Conservation (phyloP, 352 stramenopile species). For the Phytophthora vignae region DNA sequence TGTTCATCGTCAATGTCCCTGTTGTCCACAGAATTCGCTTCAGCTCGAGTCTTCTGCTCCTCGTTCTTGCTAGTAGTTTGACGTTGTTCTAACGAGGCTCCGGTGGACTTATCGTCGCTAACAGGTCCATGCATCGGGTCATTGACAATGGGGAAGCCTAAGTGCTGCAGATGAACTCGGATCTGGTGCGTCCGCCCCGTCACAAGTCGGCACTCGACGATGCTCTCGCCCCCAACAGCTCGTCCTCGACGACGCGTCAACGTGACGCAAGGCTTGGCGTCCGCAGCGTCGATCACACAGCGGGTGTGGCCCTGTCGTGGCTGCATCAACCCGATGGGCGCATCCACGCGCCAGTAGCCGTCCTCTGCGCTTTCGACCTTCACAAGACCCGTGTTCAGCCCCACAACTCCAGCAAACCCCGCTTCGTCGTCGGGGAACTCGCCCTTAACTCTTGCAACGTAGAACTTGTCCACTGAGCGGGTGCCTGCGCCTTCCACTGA, state of each 20-base stretch:
- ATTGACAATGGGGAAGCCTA: conserved; percentile 93
- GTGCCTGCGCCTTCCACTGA: conserved; percentile 17
- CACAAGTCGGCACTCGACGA: conserved; percentile 91
- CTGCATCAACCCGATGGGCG: conserved; percentile 44
- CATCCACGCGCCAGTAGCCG: conserved; percentile 49
- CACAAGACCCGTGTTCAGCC: conserved; percentile 25
- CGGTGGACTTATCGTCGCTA: neutral
- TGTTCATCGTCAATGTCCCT: conserved; percentile 13
- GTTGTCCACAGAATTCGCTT: neutral
- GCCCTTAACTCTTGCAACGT: conserved; percentile 57
- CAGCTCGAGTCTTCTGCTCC: neutral
- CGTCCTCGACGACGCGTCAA: conserved; percentile 43
- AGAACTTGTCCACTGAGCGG: conserved; percentile 59
- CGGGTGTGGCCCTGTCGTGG: conserved; percentile 34
- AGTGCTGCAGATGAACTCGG: conserved; percentile 92
- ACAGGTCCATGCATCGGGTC: conserved; percentile 92
- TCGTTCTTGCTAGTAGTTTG: neutral
- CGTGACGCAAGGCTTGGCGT: conserved; percentile 52
- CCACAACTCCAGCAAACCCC: conserved; percentile 19
- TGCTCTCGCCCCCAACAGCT: conserved; percentile 45
- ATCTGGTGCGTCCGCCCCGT: conserved; percentile 97
- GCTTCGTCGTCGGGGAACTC: conserved; percentile 42
- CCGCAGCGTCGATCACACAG: conserved; percentile 30
- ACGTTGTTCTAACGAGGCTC: neutral
- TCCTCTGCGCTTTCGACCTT: conserved; percentile 16